phyloP scores from a whole-genome alignment of 768 basidiomycete genomes.

The Lactifluus subvellereus region DNA sequence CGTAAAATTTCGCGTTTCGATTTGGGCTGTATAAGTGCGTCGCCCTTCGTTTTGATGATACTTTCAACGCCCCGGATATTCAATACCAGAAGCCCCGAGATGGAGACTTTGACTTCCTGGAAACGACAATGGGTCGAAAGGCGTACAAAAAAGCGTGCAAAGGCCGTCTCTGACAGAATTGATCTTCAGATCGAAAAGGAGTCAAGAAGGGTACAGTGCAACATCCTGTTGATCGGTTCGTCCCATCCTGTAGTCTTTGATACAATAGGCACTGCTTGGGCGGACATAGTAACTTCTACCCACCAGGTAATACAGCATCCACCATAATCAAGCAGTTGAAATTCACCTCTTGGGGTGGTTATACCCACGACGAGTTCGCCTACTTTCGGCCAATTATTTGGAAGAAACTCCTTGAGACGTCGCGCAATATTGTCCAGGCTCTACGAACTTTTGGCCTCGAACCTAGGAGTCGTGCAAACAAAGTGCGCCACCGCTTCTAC shows the following conservation, averaged over 20 bases:
- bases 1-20: no score
- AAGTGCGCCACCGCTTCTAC: not conserved
- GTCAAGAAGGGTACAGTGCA: slow-evolving; percentile 71
- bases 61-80: not conserved
- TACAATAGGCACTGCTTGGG: not conserved
- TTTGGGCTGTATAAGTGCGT: not conserved
- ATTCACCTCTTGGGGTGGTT: slow-evolving; percentile 28
- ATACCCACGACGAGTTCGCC: slow-evolving; percentile 35
- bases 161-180: slow-evolving; percentile 62
- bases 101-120: not conserved
- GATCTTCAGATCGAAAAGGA: slow-evolving; percentile 84
- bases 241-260: not conserved
- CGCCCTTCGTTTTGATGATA: not conserved
- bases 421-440: not conserved
- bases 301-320: slow-evolving; percentile 10
- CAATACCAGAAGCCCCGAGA: not conserved
- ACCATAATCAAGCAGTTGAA: slow-evolving; percentile 1
- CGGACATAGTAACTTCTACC: not conserved
- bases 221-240: slow-evolving; percentile 82
- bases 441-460: not conserved
- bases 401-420: slow-evolving; percentile 1
- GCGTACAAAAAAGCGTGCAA: slow-evolving; percentile 23
- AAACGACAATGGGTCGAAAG: not conserved
- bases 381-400: slow-evolving; percentile 3
- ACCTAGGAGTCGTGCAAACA: not conserved